phyloP scores from a whole-genome alignment of 345 rosid genomes.

The Aurinia saxatilis region DNA sequence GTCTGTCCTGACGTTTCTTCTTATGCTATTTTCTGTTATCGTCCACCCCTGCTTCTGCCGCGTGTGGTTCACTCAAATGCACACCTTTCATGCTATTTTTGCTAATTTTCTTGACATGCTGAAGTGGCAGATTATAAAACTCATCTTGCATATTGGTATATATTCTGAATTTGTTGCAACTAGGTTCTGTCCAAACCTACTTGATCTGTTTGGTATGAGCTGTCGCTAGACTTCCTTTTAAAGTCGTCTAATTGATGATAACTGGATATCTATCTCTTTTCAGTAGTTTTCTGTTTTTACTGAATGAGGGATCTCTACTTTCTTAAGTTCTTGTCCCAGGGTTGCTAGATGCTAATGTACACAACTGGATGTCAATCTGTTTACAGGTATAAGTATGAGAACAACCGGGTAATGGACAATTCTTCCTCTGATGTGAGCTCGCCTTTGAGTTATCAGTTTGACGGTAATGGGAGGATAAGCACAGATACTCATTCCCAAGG shows the following conservation, averaged over 20 bases:
- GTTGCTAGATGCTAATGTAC: constrained; percentile 1
- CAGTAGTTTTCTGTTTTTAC: background rate
- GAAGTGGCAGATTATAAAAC: background rate
- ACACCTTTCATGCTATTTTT: constrained; percentile 1
- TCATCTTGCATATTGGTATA: constrained; percentile 2
- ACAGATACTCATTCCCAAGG: constrained; percentile 61
- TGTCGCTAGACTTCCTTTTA: background rate
- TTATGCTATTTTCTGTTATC: background rate
- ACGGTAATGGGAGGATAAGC: constrained; percentile 68
- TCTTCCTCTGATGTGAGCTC: constrained; percentile 70
- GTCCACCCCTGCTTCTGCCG: background rate
- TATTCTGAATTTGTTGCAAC: background rate
- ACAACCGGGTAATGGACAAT: constrained; percentile 68
- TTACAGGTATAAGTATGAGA: constrained; percentile 79
- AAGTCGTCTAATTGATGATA: background rate
- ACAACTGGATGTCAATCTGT: constrained; percentile 3
- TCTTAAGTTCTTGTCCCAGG: background rate
- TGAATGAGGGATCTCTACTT: background rate
- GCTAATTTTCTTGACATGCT: background rate
- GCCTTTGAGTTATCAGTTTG: constrained; percentile 62
- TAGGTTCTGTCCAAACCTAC: background rate
- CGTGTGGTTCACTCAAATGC: background rate
- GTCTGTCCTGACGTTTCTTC: constrained; percentile 26
- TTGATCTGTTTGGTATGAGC: background rate
- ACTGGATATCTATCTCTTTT: background rate